Conservation (phyloP, 163 green algal species). For the Smithsoniella earleae region DNA sequence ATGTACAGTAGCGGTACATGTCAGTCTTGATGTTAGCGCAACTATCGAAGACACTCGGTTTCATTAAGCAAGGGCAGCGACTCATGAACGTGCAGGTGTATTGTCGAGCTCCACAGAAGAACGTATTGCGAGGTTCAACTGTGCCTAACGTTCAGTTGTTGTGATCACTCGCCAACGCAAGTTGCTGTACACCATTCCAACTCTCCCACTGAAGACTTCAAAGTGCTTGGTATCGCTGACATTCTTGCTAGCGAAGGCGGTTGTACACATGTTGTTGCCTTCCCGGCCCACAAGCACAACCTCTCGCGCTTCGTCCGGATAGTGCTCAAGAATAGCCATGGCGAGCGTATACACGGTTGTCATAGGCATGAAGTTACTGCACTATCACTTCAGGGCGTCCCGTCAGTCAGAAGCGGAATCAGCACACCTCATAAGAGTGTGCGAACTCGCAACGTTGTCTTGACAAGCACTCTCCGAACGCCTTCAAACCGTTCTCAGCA, state of each 20-base stretch:
- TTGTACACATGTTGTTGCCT: conserved; percentile 22
- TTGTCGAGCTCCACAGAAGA: conserved; percentile 1
- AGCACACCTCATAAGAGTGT: too few species aligned
- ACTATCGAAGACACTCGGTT: too few species aligned
- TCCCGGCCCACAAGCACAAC: conserved; percentile 22
- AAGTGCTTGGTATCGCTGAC: conserved; percentile 7
- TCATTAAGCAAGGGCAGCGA: too few species aligned
- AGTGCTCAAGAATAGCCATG: conserved; percentile 1
- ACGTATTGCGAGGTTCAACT: conserved; percentile 18
- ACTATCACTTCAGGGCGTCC: conserved; percentile 10
- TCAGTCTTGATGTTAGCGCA: too few species aligned
- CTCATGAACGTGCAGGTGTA: conserved; percentile 10
- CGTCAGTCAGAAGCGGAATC: background rate
- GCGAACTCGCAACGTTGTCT: too few species aligned
- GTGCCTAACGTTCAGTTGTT: conserved; percentile 28
- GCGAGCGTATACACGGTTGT: background rate
- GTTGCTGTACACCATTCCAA: conserved; percentile 13
- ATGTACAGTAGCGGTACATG: too few species aligned
- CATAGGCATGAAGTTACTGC: conserved; percentile 15
- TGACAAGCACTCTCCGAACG: conserved; percentile 13
- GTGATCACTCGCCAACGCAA: background rate
- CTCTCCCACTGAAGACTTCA: conserved; percentile 1
- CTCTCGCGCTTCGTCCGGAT: conserved; percentile 19
- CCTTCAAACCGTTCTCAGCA: too few species aligned
- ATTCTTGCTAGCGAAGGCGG: background rate